Evolutionary conservation across 495 filamentous ascomycete genomes (phyloP).

Genomic region (Penicillium tannophilum): DNA sequence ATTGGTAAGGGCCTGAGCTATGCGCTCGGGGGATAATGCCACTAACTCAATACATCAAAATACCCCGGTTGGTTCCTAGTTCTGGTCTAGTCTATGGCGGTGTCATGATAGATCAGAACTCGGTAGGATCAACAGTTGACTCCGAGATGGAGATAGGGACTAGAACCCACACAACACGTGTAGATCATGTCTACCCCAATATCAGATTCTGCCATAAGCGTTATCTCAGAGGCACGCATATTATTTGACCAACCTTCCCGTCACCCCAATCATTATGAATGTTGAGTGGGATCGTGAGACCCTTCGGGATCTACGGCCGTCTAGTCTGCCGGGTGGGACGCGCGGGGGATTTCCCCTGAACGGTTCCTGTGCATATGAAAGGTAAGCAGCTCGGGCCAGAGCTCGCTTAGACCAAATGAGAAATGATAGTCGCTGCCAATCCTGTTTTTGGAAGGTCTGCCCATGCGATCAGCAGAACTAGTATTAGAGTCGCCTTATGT

Average conservation of each 20-base stretch:
- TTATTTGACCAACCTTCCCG: no score
- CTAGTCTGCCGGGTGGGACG: constrained; percentile 1
- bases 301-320: not conserved
- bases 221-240: not conserved
- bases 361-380: constrained; percentile 10
- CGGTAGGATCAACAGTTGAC: not conserved
- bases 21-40: not conserved
- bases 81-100: not conserved
- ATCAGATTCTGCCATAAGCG: not conserved
- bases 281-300: not conserved
- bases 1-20: not conserved
- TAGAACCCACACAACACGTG: not conserved
- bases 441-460: constrained; percentile 13
- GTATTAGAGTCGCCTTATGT: not conserved
- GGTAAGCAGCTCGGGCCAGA: constrained; percentile 5
- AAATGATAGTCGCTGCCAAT: constrained; percentile 24
- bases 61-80: not conserved
- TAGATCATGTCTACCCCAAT: not conserved
- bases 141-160: not conserved
- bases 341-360: constrained; percentile 17
- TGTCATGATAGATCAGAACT: not conserved
- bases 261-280: no score
- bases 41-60: not conserved
- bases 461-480: not conserved
- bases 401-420: constrained; percentile 30